Evolutionary conservation across 2,329 filamentous ascomycete species (phyloP), one percentile per base, ranked within the genome.

Genomic region (Beauveria medogensis): DNA sequence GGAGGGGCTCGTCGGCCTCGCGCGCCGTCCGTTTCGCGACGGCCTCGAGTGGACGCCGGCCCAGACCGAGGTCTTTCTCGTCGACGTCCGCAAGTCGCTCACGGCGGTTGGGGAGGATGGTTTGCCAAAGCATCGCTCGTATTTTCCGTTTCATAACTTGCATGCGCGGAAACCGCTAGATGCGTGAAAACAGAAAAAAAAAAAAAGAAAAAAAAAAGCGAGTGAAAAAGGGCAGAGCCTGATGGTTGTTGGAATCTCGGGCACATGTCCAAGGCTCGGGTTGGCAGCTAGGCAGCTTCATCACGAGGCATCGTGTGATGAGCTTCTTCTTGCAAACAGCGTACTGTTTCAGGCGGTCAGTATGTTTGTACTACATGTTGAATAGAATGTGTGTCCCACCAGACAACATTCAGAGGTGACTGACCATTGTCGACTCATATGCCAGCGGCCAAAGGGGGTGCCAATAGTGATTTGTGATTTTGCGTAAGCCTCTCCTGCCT

Each of bases 21-120:
- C 74, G 9, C 69, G 73, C 50, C 68, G 70, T 26, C 74, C 76
- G 1, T 72, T 78, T 55, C 71, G 72, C 9, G 70, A 74, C 16
- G 75, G 75, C 0, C 68, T 78, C 2, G 64, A 68, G 5, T 78
- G 76, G 76, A 77, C 75, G 0, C 51, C 65, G 28, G 60, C 75
- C 18, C 74, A 78, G 64, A 75, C 77, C 37, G 74, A 78, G 64
- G 74, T 78, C 68, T 76, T 78, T 41, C 70, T 78, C 5, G 65
- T 78, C 30, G 71, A 75, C 12, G 75, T 78, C 7, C 71, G 76
- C 37, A 75, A 73, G 64, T 65, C 72, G 10, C 61, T 78, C n/a
- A 71, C 67, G 48, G 71, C 72, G 22, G 69, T 71, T 22, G 66
- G 64, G 9, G 66, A 65, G 9, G 69, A 73, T 22, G 70, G 70